Base-by-base conservation (phyloP, 352 stramenopile species). In the Phytophthora multivora region DNA sequence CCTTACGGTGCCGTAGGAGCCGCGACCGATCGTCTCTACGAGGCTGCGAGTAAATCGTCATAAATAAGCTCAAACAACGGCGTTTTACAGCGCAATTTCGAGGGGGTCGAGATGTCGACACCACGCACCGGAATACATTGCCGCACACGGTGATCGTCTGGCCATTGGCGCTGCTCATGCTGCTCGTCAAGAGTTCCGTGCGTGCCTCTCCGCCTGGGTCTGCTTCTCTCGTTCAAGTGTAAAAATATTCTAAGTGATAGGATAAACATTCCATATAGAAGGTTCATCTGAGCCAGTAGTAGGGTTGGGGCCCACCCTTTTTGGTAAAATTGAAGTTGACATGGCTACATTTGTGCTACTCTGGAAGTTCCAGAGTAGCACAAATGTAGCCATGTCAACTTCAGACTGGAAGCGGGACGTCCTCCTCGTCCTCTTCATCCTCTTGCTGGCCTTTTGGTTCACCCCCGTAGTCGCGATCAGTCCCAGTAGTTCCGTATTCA, bases 131-230 rank as follows among this genome's bases (percentile, higher is more conserved):
- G 66, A 92, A 90, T 33, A 92, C 74, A 64, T 92, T 92, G 67
- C 83, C 83, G 50, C 83, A 90, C 38, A 92, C 83, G 25, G 79
- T 86, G 55, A 92, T 89, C 15, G 83, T 89, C 69, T 92, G 80
- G 12, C 83, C 83, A 49, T 83, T 90, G 35, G 49, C 70, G 40
- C 74, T 69, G 47, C 67, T 90, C 81, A 90, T 90, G 52, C 53
- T 65, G 45, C 61, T 51, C 25, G 13, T 7, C 19, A 16, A 18
- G 33, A 23, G 26, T 43, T 21, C 19, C 36, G 26, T 41, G n/a
- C 18, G 55, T 60, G 63, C 30, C 48, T 55, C 46, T 63, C 60
- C 33, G 61, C 36, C 28, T 45, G 50, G 25, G 45, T 65, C 35
- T 61, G 5, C 33, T 63, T 64, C 57, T 67, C 38, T 65, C 46